Evolutionary conservation across 208 protist genomes (phyloP).

Genomic region (Wallacemonas sp.): DNA sequence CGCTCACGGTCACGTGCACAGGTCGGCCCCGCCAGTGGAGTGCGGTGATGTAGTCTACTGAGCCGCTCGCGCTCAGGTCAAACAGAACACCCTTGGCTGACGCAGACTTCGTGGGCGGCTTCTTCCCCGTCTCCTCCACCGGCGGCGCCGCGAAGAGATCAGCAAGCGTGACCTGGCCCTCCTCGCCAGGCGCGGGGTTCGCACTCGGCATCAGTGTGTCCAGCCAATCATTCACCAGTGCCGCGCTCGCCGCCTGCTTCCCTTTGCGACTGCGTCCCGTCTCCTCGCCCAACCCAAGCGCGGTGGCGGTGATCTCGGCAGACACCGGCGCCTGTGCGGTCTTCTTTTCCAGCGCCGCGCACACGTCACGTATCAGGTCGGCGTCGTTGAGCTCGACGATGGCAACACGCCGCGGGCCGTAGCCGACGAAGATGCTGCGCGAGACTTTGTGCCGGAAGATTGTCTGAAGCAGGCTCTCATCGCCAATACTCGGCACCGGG

Average conservation of each 20-base stretch:
- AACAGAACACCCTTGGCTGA: slow-evolving; percentile 9
- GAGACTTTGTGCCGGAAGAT: slow-evolving; percentile 48
- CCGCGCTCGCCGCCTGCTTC: background rate
- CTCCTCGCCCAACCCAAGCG: background rate
- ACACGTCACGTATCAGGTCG: slow-evolving; percentile 19
- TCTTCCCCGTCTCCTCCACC: background rate
- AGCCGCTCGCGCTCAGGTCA: slow-evolving; percentile 18
- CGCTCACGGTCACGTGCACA: slow-evolving; percentile 50
- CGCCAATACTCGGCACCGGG: slow-evolving; percentile 58
- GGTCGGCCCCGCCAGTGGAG: slow-evolving; percentile 32
- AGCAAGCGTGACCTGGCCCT: slow-evolving; percentile 23
- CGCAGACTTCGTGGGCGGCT: background rate
- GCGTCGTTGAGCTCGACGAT: slow-evolving; percentile 53
- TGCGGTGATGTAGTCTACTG: background rate
- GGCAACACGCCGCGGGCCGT: slow-evolving; percentile 50
- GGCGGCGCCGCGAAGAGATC: slow-evolving; percentile 24
- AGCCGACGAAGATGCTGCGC: slow-evolving; percentile 65
- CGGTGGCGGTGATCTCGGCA: background rate
- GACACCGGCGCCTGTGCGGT: background rate
- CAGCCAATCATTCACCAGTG: slow-evolving; percentile 6
- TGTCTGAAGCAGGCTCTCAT: slow-evolving; percentile 64
- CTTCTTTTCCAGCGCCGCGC: slow-evolving; percentile 9
- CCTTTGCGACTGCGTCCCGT: background rate
- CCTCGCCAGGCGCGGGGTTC: background rate
- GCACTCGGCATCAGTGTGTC: background rate